phyloP scores from a whole-genome alignment of 192 early-diverging fungal genomes.

The Coemansia sp. region DNA sequence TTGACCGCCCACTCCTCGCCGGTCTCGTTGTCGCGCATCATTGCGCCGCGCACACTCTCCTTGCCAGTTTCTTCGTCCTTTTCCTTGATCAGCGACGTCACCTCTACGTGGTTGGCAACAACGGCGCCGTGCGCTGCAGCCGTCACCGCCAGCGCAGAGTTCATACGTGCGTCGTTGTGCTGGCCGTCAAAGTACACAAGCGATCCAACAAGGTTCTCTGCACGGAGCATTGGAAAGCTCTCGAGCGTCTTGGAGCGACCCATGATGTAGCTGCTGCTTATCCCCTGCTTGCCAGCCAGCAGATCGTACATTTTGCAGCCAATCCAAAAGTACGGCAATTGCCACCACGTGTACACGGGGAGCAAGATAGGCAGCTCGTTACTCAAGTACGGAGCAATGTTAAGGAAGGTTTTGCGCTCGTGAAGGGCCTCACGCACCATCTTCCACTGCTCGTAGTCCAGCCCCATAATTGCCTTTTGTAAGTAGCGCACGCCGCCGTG shows the following conservation, averaged over 20 bases:
- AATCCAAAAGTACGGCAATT: constrained; percentile 94
- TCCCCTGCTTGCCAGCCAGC: constrained; percentile 80
- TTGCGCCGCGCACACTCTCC: constrained; percentile 73
- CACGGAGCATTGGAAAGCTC: constrained; percentile 93
- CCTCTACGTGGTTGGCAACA: constrained; percentile 93
- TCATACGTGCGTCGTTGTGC: constrained; percentile 98
- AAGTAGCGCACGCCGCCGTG: constrained; percentile 97
- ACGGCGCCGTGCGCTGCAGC: constrained; percentile 88
- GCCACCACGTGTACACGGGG: constrained; percentile 95
- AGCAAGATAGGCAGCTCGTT: constrained; percentile 94
- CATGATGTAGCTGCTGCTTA: constrained; percentile 83
- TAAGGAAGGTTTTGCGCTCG: constrained; percentile 89
- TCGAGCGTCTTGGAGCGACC: constrained; percentile 84
- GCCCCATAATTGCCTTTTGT: constrained; percentile 91
- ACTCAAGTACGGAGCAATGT: constrained; percentile 94
- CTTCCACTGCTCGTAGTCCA: constrained; percentile 96
- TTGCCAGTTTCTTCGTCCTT: constrained; percentile 42
- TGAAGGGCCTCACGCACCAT: constrained; percentile 94
- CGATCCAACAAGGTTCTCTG: constrained; percentile 85
- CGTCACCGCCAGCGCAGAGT: constrained; percentile 88
- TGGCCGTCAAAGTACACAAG: constrained; percentile 97
- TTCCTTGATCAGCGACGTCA: constrained; percentile 76
- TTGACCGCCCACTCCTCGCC: constrained; percentile 84
- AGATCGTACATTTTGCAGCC: constrained; percentile 92
- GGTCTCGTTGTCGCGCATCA: constrained; percentile 77